These are phyloP conservation scores for Lolium rigidum DNA, from an alignment of 176 grass and related monocot genomes.

Conservation along the genomic window DNA sequence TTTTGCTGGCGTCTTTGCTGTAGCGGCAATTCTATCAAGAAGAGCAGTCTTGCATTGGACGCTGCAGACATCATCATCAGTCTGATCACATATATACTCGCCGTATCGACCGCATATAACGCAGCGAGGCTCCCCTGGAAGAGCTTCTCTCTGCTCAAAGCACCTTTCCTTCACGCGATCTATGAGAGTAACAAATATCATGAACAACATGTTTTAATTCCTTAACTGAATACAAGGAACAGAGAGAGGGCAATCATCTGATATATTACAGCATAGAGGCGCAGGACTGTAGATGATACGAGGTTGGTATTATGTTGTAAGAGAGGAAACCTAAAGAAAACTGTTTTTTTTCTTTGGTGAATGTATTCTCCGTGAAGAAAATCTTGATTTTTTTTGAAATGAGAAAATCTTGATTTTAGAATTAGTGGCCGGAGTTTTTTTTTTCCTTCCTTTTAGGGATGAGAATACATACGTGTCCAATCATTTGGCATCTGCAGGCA, in stretches of 20 bases:
- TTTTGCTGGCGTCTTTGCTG: slow-evolving; percentile 44
- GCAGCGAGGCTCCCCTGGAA: slow-evolving; percentile 77
- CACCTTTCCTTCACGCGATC: slow-evolving; percentile 76
- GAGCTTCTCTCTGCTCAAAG: slow-evolving; percentile 84
- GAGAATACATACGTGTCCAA: background rate
- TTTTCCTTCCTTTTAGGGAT: background rate
- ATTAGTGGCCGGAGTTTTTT: background rate
- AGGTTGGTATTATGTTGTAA: background rate
- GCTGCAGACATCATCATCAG: slow-evolving; percentile 87
- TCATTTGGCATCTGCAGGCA: background rate
- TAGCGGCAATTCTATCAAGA: slow-evolving; percentile 54
- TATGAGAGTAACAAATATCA: slow-evolving; percentile 48
- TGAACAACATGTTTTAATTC: background rate
- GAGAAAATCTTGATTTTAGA: slow-evolving; percentile 3
- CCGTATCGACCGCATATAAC: slow-evolving; percentile 80
- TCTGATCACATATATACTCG: slow-evolving; percentile 89
- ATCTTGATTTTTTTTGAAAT: background rate
- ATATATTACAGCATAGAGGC: background rate
- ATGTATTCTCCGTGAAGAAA: slow-evolving; percentile 14
- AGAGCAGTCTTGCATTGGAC: slow-evolving; percentile 80
- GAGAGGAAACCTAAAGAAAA: slow-evolving; percentile 9
- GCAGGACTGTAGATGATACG: background rate
- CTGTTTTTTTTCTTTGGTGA: background rate
- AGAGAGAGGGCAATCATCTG: background rate
- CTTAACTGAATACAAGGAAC: background rate